A percentile compares a stretch with the other conserved stretches of the same genome.
These are phyloP conservation scores for Wallemia hederae DNA, from an alignment of 1,284 basidiomycete species.

Conservation along the genomic window DNA sequence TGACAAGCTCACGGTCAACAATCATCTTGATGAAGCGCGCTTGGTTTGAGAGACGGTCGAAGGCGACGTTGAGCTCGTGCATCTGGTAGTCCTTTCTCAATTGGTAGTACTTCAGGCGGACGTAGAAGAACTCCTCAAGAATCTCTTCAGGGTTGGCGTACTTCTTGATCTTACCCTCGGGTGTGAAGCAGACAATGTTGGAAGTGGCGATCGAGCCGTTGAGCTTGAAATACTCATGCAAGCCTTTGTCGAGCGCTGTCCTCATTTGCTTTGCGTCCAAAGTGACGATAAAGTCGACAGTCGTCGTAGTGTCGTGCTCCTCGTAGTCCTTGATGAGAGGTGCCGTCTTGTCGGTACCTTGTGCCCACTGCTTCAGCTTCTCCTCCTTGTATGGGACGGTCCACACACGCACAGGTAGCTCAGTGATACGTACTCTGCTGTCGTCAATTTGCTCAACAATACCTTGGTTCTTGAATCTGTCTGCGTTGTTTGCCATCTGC, in stretches of 20 bases:
- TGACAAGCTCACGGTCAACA: slow-evolving; percentile 54
- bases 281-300: slow-evolving; percentile 66
- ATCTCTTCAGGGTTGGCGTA: slow-evolving; percentile 76
- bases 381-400: slow-evolving; percentile 75
- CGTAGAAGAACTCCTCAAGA: slow-evolving; percentile 72
- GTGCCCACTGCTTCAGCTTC: slow-evolving; percentile 34
- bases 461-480: slow-evolving; percentile 68
- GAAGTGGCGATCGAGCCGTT: slow-evolving; percentile 50
- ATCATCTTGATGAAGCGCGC: slow-evolving; percentile 96
- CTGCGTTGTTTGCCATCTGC: slow-evolving; percentile 28
- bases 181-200: slow-evolving; percentile 98
- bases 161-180: slow-evolving; percentile 84
- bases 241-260: slow-evolving; percentile 63
- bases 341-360: slow-evolving; percentile 29
- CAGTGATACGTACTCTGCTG: slow-evolving; percentile 74
- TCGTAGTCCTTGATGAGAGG: slow-evolving; percentile 46
- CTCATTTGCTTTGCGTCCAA: slow-evolving; percentile 50
- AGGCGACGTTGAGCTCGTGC: slow-evolving; percentile 47
- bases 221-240: slow-evolving; percentile 76
- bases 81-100: slow-evolving; percentile 83
- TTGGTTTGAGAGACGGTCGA: slow-evolving; percentile 75
- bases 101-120: slow-evolving; percentile 69
- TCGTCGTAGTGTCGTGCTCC: slow-evolving; percentile 76
- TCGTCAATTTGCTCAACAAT: slow-evolving; percentile 48
- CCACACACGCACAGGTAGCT: slow-evolving; percentile 87